These are phyloP conservation scores for Mucor racemosus DNA, from an alignment of 371 early-diverging fungal genomes.

Conservation along the genomic window DNA sequence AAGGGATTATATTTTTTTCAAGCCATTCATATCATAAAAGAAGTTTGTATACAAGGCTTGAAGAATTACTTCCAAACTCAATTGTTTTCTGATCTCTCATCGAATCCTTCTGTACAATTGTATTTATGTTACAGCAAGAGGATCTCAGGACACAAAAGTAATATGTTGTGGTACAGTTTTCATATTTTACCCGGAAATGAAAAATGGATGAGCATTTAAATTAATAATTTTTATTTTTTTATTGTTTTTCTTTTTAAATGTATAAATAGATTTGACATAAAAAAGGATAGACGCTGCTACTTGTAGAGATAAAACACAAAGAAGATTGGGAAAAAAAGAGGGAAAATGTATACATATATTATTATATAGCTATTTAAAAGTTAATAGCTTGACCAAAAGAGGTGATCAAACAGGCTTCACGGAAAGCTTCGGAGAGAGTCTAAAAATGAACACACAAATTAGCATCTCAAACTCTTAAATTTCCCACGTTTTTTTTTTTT, in stretches of 20 bases:
- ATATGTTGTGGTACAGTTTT: too few relatives aligned
- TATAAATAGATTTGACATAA: not conserved
- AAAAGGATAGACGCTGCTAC: not conserved
- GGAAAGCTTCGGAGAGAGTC: conserved; percentile 96
- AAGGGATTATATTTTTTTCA: too few relatives aligned
- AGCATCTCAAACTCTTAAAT: not conserved
- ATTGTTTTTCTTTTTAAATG: not conserved
- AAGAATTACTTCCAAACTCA: too few relatives aligned
- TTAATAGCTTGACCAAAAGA: conserved; percentile 64
- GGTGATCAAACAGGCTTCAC: conserved; percentile 93
- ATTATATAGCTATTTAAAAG: not conserved
- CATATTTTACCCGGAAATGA: too few relatives aligned
- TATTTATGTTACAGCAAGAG: too few relatives aligned
- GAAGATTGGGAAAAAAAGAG: not conserved
- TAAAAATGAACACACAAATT: conserved; percentile 17
- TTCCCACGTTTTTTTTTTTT: not conserved
- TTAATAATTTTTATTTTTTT: not conserved
- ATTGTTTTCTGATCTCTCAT: too few relatives aligned
- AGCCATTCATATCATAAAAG: too few relatives aligned
- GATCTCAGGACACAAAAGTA: too few relatives aligned
- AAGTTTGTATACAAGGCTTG: too few relatives aligned
- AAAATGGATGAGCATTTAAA: too few relatives aligned
- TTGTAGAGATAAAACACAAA: conserved; percentile 2
- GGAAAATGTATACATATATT: not conserved
- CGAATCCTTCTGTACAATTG: too few relatives aligned